These are phyloP conservation scores for Cladophialophora chaetospira DNA, from an alignment of 2,329 filamentous ascomycete genomes.

Conservation along the genomic window DNA sequence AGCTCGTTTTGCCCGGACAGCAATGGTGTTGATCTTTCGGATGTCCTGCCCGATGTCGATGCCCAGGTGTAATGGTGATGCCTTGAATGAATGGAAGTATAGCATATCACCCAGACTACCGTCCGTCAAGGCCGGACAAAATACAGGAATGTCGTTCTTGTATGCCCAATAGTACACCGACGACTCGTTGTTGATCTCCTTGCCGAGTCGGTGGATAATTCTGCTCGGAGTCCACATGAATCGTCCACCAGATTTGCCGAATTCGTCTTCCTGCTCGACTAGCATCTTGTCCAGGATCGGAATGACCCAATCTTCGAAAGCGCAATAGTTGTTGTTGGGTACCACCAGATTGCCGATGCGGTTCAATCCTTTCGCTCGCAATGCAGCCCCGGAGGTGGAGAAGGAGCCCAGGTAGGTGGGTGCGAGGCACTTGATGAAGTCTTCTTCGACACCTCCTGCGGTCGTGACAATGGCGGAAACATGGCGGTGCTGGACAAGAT, in stretches of 20 bases:
- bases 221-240: conserved; percentile 93
- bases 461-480: conserved; percentile 93
- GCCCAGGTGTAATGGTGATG: conserved; percentile 76
- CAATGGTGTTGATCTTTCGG: conserved; percentile 85
- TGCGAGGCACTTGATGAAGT: conserved; percentile 96
- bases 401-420: conserved; percentile 93
- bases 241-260: conserved; percentile 64
- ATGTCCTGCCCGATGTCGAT: conserved; percentile 96
- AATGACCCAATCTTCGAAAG: conserved; percentile 96
- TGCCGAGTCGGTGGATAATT: conserved; percentile 83
- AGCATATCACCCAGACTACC: conserved; percentile 97
- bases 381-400: conserved; percentile 70
- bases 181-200: conserved; percentile 88
- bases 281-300: conserved; percentile 95
- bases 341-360: conserved; percentile 95
- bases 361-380: conserved; percentile 86
- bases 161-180: conserved; percentile 98
- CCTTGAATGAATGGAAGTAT: conserved; percentile 95
- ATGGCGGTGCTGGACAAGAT: conserved; percentile 88
- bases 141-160: conserved; percentile 94
- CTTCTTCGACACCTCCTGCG: conserved; percentile 92
- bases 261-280: conserved; percentile 83
- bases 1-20: conserved; percentile 80
- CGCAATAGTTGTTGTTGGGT: conserved; percentile 95
- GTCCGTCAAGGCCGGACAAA: conserved; percentile 94